Percentiles rank a stretch among this genome's conserved stretches.
Evolutionary conservation across 768 basidiomycete species (phyloP).

Genomic region (Gymnopilus dilepis): DNA sequence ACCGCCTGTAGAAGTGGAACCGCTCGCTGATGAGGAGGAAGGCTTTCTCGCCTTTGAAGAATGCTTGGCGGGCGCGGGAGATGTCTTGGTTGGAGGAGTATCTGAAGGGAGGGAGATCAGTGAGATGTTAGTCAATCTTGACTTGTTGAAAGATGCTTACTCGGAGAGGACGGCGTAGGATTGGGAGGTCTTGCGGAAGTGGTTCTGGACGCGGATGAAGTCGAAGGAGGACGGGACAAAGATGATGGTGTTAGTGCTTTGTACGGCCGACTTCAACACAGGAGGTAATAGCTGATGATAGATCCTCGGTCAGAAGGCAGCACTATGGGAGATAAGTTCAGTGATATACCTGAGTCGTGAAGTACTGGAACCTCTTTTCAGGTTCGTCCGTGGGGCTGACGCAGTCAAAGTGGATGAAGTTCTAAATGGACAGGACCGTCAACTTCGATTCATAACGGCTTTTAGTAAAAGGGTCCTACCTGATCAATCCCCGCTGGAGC

Average conservation of each 20-base stretch:
- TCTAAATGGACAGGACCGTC: constrained; percentile 41
- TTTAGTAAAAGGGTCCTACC: constrained; percentile 42
- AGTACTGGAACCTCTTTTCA: constrained; percentile 86
- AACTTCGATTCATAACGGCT: not conserved
- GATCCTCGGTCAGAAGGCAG: constrained; percentile 31
- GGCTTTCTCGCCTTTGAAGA: constrained; percentile 86
- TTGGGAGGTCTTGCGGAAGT: constrained; percentile 76
- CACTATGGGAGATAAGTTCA: not conserved
- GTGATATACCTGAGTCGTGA: constrained; percentile 75
- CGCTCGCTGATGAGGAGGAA: constrained; percentile 94
- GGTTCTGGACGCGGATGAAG: constrained; percentile 89
- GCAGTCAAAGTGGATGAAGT: constrained; percentile 78
- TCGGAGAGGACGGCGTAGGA: constrained; percentile 89
- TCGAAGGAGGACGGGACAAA: constrained; percentile 97
- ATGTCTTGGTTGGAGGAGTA: constrained; percentile 96
- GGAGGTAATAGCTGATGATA: constrained; percentile 71
- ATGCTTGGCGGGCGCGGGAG: constrained; percentile 88
- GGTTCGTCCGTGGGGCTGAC: constrained; percentile 74
- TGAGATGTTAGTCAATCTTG: not conserved
- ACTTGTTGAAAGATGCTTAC: constrained; percentile 45
- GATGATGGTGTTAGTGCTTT: constrained; percentile 85
- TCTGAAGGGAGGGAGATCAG: constrained; percentile 43
- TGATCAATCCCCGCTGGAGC: constrained; percentile 87
- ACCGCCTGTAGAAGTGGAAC: constrained; percentile 99
- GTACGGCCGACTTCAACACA: constrained; percentile 90